A percentile compares a stretch with the other conserved stretches of the same genome.
Evolutionary conservation across 768 basidiomycete species (phyloP).

Genomic region (Hypholoma sublateritium): DNA sequence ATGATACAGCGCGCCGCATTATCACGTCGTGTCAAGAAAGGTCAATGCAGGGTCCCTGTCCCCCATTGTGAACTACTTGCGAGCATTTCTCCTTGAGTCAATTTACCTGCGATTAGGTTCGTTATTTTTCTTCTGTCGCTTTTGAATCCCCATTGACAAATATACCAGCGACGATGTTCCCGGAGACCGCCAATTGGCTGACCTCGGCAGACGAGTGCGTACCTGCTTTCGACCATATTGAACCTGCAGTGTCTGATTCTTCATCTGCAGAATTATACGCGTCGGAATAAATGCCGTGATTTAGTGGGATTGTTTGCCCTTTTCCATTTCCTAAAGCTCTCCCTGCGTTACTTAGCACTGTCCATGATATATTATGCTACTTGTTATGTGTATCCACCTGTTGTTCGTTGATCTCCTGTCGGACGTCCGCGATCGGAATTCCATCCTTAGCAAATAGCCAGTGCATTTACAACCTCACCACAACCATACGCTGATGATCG

Average conservation of each 20-base stretch:
- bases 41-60: slow-evolving; percentile 31
- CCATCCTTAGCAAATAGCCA: too few species aligned
- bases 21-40: slow-evolving; percentile 48
- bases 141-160: not conserved
- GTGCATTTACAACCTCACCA: too few species aligned
- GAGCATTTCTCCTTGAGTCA: slow-evolving; percentile 57
- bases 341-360: too few species aligned
- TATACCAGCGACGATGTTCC: slow-evolving; percentile 54
- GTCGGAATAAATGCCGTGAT: slow-evolving; percentile 58
- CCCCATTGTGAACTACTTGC: slow-evolving; percentile 39
- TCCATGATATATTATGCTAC: too few species aligned
- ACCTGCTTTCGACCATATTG: too few species aligned
- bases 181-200: slow-evolving; percentile 59
- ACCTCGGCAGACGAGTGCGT: slow-evolving; percentile 58
- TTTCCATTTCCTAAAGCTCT: too few species aligned
- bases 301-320: slow-evolving; percentile 14
- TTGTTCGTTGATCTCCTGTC: too few species aligned
- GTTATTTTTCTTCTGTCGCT: slow-evolving; percentile 7
- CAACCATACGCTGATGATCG: too few species aligned
- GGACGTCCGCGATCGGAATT: too few species aligned
- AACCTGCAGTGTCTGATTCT: not conserved
- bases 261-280: slow-evolving; percentile 46
- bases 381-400: too few species aligned
- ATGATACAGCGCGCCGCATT: slow-evolving; percentile 51
- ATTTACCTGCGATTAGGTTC: slow-evolving; percentile 58